These are phyloP conservation scores for Sporothrix globosa DNA, from an alignment of 2,329 filamentous ascomycete genomes.

Conservation along the genomic window DNA sequence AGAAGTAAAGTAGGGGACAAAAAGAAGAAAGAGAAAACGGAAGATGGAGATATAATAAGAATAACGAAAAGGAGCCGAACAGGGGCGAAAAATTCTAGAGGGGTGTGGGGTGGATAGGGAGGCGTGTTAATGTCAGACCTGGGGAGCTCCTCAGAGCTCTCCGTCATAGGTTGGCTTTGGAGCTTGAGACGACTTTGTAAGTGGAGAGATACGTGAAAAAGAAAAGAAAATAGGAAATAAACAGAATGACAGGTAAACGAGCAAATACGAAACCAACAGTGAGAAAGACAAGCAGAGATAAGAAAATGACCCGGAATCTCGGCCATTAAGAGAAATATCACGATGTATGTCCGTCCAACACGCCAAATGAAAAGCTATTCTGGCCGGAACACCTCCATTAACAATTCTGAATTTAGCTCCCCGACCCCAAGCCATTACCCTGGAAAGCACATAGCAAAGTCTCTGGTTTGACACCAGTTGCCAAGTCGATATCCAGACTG, in stretches of 20 bases:
- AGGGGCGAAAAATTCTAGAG: not conserved
- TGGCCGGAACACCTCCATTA: not conserved
- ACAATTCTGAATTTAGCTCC: not conserved
- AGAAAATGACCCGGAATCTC: not conserved
- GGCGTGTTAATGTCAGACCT: not conserved
- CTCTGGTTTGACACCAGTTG: conserved; percentile 1
- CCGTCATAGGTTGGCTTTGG: not conserved
- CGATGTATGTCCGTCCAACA: not conserved
- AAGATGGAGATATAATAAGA: not conserved
- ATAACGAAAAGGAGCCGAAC: not conserved
- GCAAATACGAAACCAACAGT: not conserved
- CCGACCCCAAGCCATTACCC: not conserved
- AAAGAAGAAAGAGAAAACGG: not conserved
- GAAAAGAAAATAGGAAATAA: not conserved
- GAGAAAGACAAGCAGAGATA: not conserved
- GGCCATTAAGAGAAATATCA: not conserved
- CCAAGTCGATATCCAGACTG: not conserved
- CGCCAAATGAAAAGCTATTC: not conserved
- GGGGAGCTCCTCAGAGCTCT: not conserved
- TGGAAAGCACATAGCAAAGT: not conserved
- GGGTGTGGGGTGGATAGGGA: not conserved
- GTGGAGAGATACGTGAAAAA: not conserved
- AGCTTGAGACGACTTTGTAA: not conserved
- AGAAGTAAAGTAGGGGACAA: conserved; percentile 34
- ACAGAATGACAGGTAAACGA: not conserved